Conservation (phyloP, 352 stramenopile species). For the Phytophthora agathidicida region DNA sequence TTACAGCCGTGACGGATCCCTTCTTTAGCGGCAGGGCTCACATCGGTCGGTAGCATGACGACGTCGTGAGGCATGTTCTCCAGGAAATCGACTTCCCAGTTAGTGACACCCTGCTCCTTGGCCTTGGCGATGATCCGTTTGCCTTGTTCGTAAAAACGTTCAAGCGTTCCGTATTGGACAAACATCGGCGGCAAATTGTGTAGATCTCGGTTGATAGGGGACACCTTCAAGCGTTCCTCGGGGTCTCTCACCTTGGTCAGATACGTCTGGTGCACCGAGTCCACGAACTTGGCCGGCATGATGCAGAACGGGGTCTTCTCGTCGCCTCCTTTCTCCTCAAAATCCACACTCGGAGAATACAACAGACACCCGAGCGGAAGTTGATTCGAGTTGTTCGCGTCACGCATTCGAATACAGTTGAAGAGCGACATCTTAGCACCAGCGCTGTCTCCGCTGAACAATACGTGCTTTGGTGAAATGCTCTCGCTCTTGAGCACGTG, state of each 20-base stretch:
- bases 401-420: conserved; percentile 25
- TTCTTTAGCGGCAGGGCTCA: conserved; percentile 23
- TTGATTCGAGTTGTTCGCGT: conserved; percentile 7
- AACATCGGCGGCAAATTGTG: conserved; percentile 26
- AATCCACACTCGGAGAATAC: conserved; percentile 28
- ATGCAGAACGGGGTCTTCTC: conserved; percentile 30
- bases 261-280: conserved; percentile 28
- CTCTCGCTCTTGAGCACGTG: conserved; percentile 24
- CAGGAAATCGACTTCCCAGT: conserved; percentile 28
- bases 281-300: conserved; percentile 28
- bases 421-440: conserved; percentile 28
- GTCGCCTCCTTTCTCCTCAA: conserved; percentile 28
- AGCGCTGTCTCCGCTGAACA: conserved; percentile 28
- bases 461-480: conserved; percentile 13
- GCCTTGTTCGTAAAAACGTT: conserved; percentile 31
- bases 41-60: conserved; percentile 28
- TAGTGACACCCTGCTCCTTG: conserved; percentile 23
- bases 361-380: conserved; percentile 25
- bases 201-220: conserved; percentile 24
- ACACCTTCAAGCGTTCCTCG: conserved; percentile 20
- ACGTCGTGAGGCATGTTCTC: conserved; percentile 32
- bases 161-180: conserved; percentile 29
- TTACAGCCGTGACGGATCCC: conserved; percentile 27
- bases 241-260: conserved; percentile 21
- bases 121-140: conserved; percentile 24